Evolutionary conservation across 73 alveolate genomes (phyloP).

Genomic region (Stentor roeselii): DNA sequence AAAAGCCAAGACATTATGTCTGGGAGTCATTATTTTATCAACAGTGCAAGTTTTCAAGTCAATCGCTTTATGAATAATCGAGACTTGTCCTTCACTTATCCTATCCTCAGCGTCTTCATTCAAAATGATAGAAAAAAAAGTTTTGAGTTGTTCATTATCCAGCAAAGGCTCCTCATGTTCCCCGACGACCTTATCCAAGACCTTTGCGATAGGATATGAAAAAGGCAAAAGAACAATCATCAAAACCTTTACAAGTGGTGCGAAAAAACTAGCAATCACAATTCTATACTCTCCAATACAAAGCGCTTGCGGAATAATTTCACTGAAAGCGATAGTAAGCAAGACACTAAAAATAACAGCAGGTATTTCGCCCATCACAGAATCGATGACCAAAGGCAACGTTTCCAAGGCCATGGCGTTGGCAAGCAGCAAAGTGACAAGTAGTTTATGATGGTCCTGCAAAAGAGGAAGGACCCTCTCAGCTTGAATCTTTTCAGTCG

Average conservation of each 20-base stretch:
- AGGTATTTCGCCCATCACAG: conserved; percentile 76
- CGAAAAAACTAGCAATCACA: conserved; percentile 78
- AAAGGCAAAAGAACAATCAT: conserved; percentile 59
- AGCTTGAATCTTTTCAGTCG: background rate
- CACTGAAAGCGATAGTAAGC: conserved; percentile 85
- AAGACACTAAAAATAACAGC: conserved; percentile 90
- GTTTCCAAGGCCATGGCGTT: conserved; percentile 96
- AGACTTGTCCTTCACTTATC: conserved; percentile 42
- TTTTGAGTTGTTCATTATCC: conserved; percentile 35
- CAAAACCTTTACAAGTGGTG: conserved; percentile 77
- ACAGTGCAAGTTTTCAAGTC: too few species aligned
- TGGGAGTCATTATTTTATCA: too few species aligned
- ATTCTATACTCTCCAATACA: conserved; percentile 94
- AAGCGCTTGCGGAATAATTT: conserved; percentile 93
- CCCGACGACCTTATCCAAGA: conserved; percentile 52
- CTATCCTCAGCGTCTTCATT: background rate
- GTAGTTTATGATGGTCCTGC: conserved; percentile 83
- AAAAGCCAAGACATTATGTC: too few species aligned
- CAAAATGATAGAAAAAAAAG: conserved; percentile 20
- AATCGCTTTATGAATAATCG: background rate
- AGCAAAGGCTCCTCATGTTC: conserved; percentile 34
- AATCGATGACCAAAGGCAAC: conserved; percentile 85
- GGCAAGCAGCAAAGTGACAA: conserved; percentile 88
- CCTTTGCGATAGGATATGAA: conserved; percentile 62
- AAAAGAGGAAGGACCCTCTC: background rate